Evolutionary conservation across 768 basidiomycete genomes (phyloP).

Genomic region (Boletus patriciae): DNA sequence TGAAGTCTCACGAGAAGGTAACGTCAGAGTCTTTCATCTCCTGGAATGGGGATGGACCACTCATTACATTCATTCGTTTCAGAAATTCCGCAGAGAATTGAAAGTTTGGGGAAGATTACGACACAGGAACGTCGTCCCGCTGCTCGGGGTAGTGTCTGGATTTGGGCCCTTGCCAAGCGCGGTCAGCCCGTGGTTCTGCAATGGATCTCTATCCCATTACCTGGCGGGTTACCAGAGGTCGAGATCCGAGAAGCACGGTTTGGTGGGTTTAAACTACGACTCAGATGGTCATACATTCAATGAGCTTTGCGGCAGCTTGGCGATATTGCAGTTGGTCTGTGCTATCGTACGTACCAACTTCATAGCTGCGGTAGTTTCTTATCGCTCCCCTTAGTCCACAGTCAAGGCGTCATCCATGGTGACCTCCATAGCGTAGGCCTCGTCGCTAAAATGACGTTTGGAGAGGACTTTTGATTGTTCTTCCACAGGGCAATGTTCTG

Average conservation of each 20-base stretch:
- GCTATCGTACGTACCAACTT: conserved; percentile 19
- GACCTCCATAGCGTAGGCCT: conserved; percentile 38
- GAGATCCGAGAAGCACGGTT: background rate
- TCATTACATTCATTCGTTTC: background rate
- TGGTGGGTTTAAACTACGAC: conserved; percentile 11
- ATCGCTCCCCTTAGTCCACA: conserved; percentile 20
- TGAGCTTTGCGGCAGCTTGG: conserved; percentile 11
- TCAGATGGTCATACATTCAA: background rate
- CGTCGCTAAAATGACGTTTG: background rate
- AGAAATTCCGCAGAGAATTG: conserved; percentile 33
- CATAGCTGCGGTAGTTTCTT: background rate
- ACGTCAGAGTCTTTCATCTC: background rate
- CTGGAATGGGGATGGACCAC: background rate
- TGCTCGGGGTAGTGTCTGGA: conserved; percentile 29
- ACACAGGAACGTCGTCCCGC: conserved; percentile 31
- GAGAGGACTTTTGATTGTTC: background rate
- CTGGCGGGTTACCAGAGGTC: background rate
- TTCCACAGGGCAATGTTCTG: conserved; percentile 41
- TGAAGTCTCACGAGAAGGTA: conserved; percentile 15
- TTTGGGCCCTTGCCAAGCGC: conserved; percentile 34
- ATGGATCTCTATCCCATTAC: conserved; percentile 28
- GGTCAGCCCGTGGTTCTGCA: conserved; percentile 35
- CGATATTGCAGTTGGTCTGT: conserved; percentile 24
- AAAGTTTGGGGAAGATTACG: conserved; percentile 16
- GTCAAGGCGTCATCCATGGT: conserved; percentile 30